A percentile compares a stretch with the other conserved stretches of the same genome.
Conservation (phyloP, 495 filamentous ascomycete species). For the Penicillium argentinense region DNA sequence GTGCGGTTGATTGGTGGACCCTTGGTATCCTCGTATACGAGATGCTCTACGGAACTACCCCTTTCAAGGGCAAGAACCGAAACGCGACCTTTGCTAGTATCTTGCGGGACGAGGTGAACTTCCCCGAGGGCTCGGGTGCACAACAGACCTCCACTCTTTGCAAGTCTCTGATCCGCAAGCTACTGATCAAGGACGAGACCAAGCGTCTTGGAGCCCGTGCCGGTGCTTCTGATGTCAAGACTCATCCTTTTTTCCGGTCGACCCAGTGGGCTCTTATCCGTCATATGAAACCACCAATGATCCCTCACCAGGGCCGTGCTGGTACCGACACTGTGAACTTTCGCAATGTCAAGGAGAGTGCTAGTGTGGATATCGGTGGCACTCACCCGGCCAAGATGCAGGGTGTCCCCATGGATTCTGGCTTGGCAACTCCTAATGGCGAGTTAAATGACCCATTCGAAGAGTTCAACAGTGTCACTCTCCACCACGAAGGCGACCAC, state of each 20-base stretch:
- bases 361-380: conserved; percentile 86
- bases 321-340: conserved; percentile 96
- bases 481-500: conserved; percentile 90
- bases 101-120: conserved; percentile 87
- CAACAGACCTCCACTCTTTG: conserved; percentile 90
- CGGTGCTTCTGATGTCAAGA: conserved; percentile 94
- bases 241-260: conserved; percentile 90
- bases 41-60: conserved; percentile 98
- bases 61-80: conserved; percentile 98
- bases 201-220: conserved; percentile 92
- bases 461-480: conserved; percentile 97
- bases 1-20: conserved; percentile 99
- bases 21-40: conserved; percentile 95
- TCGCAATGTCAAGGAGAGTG: conserved; percentile 94
- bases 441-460: conserved; percentile 94
- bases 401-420: conserved; percentile 83
- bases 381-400: conserved; percentile 56
- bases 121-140: conserved; percentile 82
- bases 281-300: conserved; percentile 98
- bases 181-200: conserved; percentile 97
- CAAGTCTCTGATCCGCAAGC: conserved; percentile 94
- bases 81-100: conserved; percentile 99
- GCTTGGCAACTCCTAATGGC: conserved; percentile 78
- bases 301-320: conserved; percentile 80
- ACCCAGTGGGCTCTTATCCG: conserved; percentile 97